Evolutionary conservation across 2,329 filamentous ascomycete species (phyloP), one percentile per base, ranked within the genome.

Genomic region (Trichoderma atroviride): DNA sequence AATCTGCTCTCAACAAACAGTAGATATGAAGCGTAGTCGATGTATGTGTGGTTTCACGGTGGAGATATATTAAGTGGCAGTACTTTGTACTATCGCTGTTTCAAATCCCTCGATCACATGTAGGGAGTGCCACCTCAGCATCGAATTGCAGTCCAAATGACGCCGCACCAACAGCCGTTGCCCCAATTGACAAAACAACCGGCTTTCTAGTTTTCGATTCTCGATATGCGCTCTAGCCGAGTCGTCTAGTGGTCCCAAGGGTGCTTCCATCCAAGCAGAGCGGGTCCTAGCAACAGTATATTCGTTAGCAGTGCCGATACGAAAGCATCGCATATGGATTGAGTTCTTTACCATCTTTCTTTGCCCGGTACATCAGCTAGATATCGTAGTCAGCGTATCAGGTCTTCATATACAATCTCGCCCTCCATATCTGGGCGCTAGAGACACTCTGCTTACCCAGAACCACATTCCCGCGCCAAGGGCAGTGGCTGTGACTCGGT

Each of bases 401-500:
- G 13, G n/a, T 50, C 19, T 27, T 27, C 16, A 19, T 35, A 3
- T 16, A 10, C 11, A 9, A 29, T 59, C 24, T 31, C n/a, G n/a
- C 40, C 14, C 40, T 10, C 29, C 11, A 11, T 16, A 19, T 29
- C 6, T 5, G 19, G 4, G 22, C n/a, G 33, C n/a, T 19, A 47
- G 52, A 19, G 40, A 59, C 19, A 31, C 47, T 63, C 33, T 10
- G 63, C 69, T 63, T 10, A 70, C 69, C 69, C 69, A 70, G 40
- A 70, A 70, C 69, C 69, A 70, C 69, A 70, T 70, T 53, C 69
- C 92, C 68, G 96, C 96, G 75, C 94, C 92, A 72, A 99, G 86
- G 71, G 91, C 92, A 56, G 93, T 97, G 58, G 92, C 95, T 70
- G 90, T 88, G 81, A 95, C 91, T 79, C 93, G 89, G 85, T 98